Conservation (phyloP, 805 yeast species). For the Barnettozyma populi region DNA sequence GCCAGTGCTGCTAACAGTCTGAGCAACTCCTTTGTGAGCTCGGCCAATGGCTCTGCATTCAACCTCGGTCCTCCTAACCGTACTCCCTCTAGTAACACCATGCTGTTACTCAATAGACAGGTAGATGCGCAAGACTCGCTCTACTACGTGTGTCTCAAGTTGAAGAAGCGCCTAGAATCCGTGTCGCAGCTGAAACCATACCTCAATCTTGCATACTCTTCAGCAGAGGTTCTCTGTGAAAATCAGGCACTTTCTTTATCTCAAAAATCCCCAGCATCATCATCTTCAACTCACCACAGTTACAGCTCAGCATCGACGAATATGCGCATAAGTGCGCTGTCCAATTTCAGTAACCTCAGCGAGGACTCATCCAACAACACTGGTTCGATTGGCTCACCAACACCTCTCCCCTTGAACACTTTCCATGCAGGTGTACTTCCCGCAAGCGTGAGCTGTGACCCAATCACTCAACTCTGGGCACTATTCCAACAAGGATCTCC, state of each 20-base stretch:
- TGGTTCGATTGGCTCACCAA: constrained; percentile 23
- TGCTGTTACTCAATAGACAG: constrained; percentile 54
- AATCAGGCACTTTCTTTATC: constrained; percentile 56
- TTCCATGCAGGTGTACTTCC: constrained; percentile 77
- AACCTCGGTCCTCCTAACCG: constrained; percentile 10
- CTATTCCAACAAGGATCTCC: constrained; percentile 91
- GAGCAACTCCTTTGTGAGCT: neutral
- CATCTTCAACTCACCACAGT: constrained; percentile 11
- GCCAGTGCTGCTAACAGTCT: neutral
- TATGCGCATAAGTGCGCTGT: constrained; percentile 30
- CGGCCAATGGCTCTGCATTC: constrained; percentile 8
- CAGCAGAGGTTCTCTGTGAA: constrained; percentile 66
- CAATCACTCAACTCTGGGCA: constrained; percentile 87
- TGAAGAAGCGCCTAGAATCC: constrained; percentile 49
- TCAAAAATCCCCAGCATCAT: constrained; percentile 25
- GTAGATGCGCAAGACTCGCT: constrained; percentile 63
- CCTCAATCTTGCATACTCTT: constrained; percentile 53
- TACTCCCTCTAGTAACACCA: constrained; percentile 19
- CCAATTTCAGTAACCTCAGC: constrained; percentile 28
- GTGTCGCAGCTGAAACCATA: constrained; percentile 68
- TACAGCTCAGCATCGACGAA: constrained; percentile 19
- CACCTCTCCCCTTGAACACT: constrained; percentile 36
- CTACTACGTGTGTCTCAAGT: constrained; percentile 56
- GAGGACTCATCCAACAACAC: constrained; percentile 26
- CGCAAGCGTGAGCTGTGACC: constrained; percentile 72